phyloP scores from a whole-genome alignment of 2,329 filamentous ascomycete genomes.

The Penicillium verrucosum region DNA sequence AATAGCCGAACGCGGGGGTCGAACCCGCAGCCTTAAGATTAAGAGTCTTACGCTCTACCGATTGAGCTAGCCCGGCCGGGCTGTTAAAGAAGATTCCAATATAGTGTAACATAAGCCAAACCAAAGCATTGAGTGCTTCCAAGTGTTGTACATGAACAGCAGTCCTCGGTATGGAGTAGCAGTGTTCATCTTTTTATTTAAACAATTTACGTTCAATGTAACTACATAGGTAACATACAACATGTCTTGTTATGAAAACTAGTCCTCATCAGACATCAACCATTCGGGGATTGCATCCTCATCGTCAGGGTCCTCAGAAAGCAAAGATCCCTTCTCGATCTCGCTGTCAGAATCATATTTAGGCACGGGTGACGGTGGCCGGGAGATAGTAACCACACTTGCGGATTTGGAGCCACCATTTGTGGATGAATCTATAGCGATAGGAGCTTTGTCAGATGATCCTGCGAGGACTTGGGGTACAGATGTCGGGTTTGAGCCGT shows the following conservation, averaged over 20 bases:
- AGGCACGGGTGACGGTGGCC: slow-evolving; percentile 7
- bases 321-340: slow-evolving; percentile 50
- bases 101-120: neutral
- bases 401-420: slow-evolving; percentile 21
- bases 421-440: slow-evolving; percentile 26
- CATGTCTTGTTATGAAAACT: neutral
- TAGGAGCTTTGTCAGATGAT: slow-evolving; percentile 22
- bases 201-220: neutral
- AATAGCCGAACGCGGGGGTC: slow-evolving; percentile 43
- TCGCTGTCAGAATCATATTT: slow-evolving; percentile 31
- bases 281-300: slow-evolving; percentile 65
- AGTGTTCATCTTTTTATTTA: neutral
- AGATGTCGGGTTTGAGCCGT: neutral
- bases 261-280: slow-evolving; percentile 46
- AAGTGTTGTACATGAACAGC: too few relatives aligned
- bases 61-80: slow-evolving; percentile 48
- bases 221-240: neutral
- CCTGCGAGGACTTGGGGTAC: slow-evolving; percentile 7
- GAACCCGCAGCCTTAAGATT: slow-evolving; percentile 41
- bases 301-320: slow-evolving; percentile 63
- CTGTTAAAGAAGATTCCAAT: neutral
- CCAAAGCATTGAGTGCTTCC: too few relatives aligned
- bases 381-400: slow-evolving; percentile 28
- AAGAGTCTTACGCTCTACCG: slow-evolving; percentile 38
- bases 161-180: too few relatives aligned